phyloP scores from a whole-genome alignment of 306 rosid genomes.

The Cucurbita argyrosperma region DNA sequence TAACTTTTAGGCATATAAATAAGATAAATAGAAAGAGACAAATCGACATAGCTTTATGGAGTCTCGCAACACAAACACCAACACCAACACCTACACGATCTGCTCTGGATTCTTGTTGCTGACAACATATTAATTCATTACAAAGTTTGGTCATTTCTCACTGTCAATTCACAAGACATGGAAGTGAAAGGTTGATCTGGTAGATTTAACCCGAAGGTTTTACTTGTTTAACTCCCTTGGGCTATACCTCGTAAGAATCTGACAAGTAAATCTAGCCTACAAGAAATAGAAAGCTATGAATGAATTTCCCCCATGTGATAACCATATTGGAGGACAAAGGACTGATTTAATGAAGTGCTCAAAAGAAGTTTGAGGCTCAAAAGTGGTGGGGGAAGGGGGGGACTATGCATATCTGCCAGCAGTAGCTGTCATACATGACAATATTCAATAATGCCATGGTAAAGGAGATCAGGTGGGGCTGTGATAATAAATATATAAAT shows the following conservation, averaged over 20 bases:
- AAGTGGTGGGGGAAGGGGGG: constrained; percentile 3
- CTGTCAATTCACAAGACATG: background rate
- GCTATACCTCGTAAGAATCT: background rate
- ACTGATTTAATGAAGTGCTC: background rate
- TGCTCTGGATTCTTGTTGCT: background rate
- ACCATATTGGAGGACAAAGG: background rate
- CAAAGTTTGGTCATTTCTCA: constrained; percentile 2
- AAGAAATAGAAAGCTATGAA: constrained; percentile 4
- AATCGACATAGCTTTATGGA: background rate
- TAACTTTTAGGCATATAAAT: background rate
- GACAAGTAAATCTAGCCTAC: background rate
- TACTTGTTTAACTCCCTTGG: background rate
- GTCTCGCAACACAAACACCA: background rate
- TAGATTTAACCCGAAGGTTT: background rate
- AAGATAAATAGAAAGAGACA: constrained; percentile 8
- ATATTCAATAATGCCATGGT: constrained; percentile 6
- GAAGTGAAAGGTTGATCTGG: background rate
- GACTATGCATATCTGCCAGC: background rate
- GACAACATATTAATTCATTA: background rate
- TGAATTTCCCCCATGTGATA: background rate
- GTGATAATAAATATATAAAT: background rate
- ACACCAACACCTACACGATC: background rate
- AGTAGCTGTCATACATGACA: constrained; percentile 5
- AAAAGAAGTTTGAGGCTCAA: background rate
- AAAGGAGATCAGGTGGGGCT: constrained; percentile 1